A percentile compares a stretch with the other conserved stretches of the same genome.
Conservation (phyloP, 495 filamentous ascomycete species). For the Penicillium roqueforti region DNA sequence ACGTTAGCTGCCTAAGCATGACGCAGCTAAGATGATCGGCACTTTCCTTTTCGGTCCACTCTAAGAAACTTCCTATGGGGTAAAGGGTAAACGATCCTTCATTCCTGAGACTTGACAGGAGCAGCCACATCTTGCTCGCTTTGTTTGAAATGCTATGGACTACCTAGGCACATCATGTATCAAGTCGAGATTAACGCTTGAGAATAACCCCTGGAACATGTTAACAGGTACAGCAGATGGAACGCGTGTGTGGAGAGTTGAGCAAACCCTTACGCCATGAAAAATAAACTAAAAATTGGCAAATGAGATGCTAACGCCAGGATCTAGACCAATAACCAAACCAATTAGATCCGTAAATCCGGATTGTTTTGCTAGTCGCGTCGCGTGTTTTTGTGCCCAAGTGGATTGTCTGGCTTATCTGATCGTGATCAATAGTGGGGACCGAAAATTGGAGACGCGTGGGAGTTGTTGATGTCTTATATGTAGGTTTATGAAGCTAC, state of each 20-base stretch:
- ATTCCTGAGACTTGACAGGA: conserved; percentile 16
- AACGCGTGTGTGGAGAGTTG: conserved; percentile 8
- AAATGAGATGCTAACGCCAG: background rate
- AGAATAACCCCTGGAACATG: background rate
- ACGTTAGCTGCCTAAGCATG: background rate
- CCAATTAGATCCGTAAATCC: conserved; percentile 29
- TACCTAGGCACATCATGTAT: too few species aligned
- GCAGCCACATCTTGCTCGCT: background rate
- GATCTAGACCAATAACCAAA: conserved; percentile 8
- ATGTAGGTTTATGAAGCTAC: background rate
- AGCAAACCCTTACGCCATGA: background rate
- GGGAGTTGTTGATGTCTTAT: background rate
- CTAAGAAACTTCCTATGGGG: conserved; percentile 12
- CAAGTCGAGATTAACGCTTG: background rate
- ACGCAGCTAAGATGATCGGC: background rate
- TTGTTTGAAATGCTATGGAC: background rate
- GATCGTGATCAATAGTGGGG: conserved; percentile 27
- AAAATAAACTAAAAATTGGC: background rate
- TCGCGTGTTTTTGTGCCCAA: conserved; percentile 18
- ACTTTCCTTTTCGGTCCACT: conserved; percentile 8
- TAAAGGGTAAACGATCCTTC: conserved; percentile 14
- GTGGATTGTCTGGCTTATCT: conserved; percentile 23
- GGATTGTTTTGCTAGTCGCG: conserved; percentile 22
- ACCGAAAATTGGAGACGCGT: conserved; percentile 19
- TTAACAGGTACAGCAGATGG: background rate